These are phyloP conservation scores for Xylaria sp. DNA, from an alignment of 2,329 filamentous ascomycete genomes.

Conservation along the genomic window DNA sequence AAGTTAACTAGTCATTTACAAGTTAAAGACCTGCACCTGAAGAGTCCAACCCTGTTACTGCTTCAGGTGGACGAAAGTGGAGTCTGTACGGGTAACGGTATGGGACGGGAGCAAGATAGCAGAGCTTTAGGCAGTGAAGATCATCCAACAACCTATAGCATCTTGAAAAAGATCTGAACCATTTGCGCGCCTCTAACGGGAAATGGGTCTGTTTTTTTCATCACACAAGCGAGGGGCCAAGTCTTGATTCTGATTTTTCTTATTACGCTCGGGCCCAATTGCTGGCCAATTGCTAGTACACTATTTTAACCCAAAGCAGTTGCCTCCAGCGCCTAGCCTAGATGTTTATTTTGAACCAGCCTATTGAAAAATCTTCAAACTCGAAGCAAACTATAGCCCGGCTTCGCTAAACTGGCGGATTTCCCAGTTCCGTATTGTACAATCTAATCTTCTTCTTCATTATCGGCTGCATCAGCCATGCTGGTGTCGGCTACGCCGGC, in stretches of 20 bases:
- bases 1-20: too few species aligned
- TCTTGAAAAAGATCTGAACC: background rate
- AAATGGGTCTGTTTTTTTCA: background rate
- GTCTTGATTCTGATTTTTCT: conserved; percentile 4
- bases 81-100: too few species aligned
- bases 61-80: too few species aligned
- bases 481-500: conserved; percentile 47
- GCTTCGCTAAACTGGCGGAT: background rate
- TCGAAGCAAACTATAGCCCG: conserved; percentile 1
- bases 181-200: background rate
- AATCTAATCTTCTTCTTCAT: conserved; percentile 51
- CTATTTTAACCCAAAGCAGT: conserved; percentile 20
- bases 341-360: conserved; percentile 11
- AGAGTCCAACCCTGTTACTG: too few species aligned
- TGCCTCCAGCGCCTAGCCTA: conserved; percentile 25
- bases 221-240: background rate
- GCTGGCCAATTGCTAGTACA: conserved; percentile 20
- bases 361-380: background rate
- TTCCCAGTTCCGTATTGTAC: conserved; percentile 33
- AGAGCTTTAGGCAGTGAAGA: background rate
- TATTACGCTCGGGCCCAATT: conserved; percentile 3
- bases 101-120: background rate
- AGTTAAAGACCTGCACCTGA: too few species aligned
- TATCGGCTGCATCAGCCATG: conserved; percentile 52
- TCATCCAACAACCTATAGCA: background rate